These are phyloP conservation scores for Paramyrothecium sp. DNA, from an alignment of 2,329 filamentous ascomycete genomes.

Conservation along the genomic window DNA sequence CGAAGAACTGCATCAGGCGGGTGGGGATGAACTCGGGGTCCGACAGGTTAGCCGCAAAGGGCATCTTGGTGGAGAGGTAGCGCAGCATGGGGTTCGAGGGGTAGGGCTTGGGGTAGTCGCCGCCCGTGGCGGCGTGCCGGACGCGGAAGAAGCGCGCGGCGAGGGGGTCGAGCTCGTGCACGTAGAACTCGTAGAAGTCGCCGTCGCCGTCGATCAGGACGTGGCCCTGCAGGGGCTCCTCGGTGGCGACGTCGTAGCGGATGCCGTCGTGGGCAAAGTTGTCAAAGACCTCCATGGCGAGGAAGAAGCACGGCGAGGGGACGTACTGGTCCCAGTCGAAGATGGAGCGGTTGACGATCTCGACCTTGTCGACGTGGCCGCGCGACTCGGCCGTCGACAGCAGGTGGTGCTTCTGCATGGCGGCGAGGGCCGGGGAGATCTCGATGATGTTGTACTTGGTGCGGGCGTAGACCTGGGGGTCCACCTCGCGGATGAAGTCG, in stretches of 20 bases:
- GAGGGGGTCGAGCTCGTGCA: slow-evolving; percentile 74
- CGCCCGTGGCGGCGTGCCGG: slow-evolving; percentile 71
- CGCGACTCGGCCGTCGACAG: slow-evolving; percentile 63
- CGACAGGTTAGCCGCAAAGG: slow-evolving; percentile 74
- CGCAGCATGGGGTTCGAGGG: slow-evolving; percentile 54
- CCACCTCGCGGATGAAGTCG: slow-evolving; percentile 87
- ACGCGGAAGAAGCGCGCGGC: slow-evolving; percentile 80
- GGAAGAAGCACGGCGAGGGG: slow-evolving; percentile 93
- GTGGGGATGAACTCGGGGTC: slow-evolving; percentile 92
- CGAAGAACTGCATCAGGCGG: slow-evolving; percentile 93
- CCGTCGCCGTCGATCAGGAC: slow-evolving; percentile 83
- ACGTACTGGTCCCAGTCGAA: slow-evolving; percentile 91
- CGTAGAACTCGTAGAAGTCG: slow-evolving; percentile 95
- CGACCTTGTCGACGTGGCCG: slow-evolving; percentile 81
- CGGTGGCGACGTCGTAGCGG: slow-evolving; percentile 82
- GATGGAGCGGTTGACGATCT: slow-evolving; percentile 92
- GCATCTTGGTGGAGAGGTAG: slow-evolving; percentile 61
- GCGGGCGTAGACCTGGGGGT: slow-evolving; percentile 89
- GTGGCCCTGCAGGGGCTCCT: slow-evolving; percentile 80
- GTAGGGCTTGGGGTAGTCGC: slow-evolving; percentile 63
- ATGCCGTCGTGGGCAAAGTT: slow-evolving; percentile 96
- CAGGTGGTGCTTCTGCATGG: slow-evolving; percentile 72
- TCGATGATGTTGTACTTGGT: slow-evolving; percentile 96
- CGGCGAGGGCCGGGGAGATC: slow-evolving; percentile 80
- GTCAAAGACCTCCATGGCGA: slow-evolving; percentile 97